A percentile compares a stretch with the other conserved stretches of the same genome.
These are phyloP conservation scores for Neoarthrinium moseri DNA, from an alignment of 2,329 filamentous ascomycete genomes.

Conservation along the genomic window DNA sequence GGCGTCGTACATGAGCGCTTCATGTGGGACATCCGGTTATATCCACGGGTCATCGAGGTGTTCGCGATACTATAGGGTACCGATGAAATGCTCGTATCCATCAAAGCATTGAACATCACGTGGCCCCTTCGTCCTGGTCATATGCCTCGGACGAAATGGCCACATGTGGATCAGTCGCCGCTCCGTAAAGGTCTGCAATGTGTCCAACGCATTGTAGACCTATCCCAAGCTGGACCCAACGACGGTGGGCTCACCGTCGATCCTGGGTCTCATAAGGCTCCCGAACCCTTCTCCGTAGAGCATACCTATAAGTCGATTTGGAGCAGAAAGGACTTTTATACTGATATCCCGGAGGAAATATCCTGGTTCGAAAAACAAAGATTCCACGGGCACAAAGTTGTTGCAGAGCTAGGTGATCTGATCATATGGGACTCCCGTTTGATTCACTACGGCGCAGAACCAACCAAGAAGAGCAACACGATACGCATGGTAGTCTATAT, in stretches of 20 bases:
- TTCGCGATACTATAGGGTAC: background rate
- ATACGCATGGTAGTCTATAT: background rate
- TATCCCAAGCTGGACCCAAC: background rate
- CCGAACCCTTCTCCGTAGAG: background rate
- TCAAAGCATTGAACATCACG: background rate
- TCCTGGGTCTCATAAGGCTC: background rate
- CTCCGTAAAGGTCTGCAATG: background rate
- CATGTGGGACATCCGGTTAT: background rate
- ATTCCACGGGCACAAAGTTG: background rate
- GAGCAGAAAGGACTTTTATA: background rate
- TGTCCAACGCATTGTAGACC: background rate
- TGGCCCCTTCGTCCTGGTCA: background rate
- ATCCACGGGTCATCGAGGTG: background rate
- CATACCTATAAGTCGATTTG: background rate
- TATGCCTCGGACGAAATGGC: background rate
- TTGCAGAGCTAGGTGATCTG: background rate
- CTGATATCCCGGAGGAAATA: background rate
- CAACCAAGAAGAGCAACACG: background rate
- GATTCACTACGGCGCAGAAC: conserved; percentile 2
- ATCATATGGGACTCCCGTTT: conserved; percentile 1
- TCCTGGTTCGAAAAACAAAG: background rate
- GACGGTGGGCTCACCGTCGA: background rate
- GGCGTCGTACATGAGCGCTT: background rate
- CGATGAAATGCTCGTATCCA: background rate
- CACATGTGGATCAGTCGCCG: background rate